Evolutionary conservation across 2,329 filamentous ascomycete species (phyloP), one percentile per base, ranked within the genome.

Genomic region (Gnomoniopsis sp.): DNA sequence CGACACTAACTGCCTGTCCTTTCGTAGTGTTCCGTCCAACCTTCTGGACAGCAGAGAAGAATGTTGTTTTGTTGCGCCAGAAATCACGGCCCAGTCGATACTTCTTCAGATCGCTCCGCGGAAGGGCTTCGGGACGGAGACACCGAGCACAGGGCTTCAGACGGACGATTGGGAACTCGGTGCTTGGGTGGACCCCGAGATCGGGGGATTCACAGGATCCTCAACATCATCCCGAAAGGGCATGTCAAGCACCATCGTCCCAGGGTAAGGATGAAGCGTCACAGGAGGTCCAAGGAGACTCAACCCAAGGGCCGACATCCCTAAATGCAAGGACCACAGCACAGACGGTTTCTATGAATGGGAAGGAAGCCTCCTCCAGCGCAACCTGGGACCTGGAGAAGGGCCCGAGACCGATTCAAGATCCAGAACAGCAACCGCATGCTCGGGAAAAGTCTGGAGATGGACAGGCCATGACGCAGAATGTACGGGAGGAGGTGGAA

Each of bases 71-170:
- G n/a, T 11, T n/a, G 21, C 43, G 43, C n/a, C 43, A 22, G 43
- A 46, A 22, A 22, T 4, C 43, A 46, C 17, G 43, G 21, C 43
- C 43, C 17, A 22, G 43, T 19, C 43, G 8, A 11, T 46, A 46
- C n/a, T 46, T 46, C 43, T 46, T 46, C 43, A 19, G 19, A 22
- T 21, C n/a, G 15, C 19, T 46, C 43, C 43, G 21, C 43, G 69
- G 14, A 38, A 38, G 17, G 11, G 36, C 36, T 14, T 38, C 17
- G 36, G 36, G 12, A 14, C 11, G 11, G 3, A 14, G 36, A 15
- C 36, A 17, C 36, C 36, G 11, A 38, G 3, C 36, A 14, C 17
- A 14, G 14, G 36, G 36, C 36, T 38, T 38, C 12, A 17, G 36
- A 11, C 36, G 36, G 12, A 38, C 36, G 17, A 38, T 38, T 17